Evolutionary conservation across 352 stramenopile species (phyloP), one percentile per base, ranked within the genome.

Genomic region (Phytophthora hibernalis): DNA sequence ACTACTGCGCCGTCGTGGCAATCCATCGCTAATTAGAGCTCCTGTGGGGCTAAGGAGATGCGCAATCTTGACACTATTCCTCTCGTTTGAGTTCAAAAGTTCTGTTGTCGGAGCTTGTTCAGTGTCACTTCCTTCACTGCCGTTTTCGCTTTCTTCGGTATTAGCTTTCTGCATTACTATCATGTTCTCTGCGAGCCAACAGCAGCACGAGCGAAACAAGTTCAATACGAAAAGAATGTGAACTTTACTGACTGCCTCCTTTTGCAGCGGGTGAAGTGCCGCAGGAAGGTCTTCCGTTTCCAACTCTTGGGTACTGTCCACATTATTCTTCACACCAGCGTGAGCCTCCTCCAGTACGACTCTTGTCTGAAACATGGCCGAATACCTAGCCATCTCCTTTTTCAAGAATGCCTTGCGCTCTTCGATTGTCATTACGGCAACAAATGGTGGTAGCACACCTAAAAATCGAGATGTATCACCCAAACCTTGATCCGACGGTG

Each of bases 161-260:
- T 48, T 26, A 11, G 37, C 15, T 20, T 58, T 42, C 12, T 74
- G 15, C n/a, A 49, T 61, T 1, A 56, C 47, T 0, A 65, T 37
- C 70, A 89, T 70, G 40, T 89, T 89, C 35, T 92, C 83, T 1
- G 55, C 78, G 0, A 92, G 65, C 80, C 80, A 92, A 52, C 74
- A 92, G 57, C 74, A 90, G 42, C 80, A 88, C 0, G 56, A 77
- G 1, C 83, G 80, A 15, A 92, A 79, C 15, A 90, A 54, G 54
- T 90, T 90, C 13, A 58, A 50, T n/a, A 91, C 31, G 9, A 92
- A 82, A 12, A 92, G 68, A 2, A 49, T 43, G n/a, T 80, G 76
- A 31, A 92, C 37, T n/a, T 78, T 71, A 1, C 22, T 24, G 0
- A 65, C 70, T 4, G 80, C 67, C 22, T 75, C 51, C 30, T 72